Evolutionary conservation across 768 basidiomycete genomes (phyloP).

Genomic region (Boletus rex-veris): DNA sequence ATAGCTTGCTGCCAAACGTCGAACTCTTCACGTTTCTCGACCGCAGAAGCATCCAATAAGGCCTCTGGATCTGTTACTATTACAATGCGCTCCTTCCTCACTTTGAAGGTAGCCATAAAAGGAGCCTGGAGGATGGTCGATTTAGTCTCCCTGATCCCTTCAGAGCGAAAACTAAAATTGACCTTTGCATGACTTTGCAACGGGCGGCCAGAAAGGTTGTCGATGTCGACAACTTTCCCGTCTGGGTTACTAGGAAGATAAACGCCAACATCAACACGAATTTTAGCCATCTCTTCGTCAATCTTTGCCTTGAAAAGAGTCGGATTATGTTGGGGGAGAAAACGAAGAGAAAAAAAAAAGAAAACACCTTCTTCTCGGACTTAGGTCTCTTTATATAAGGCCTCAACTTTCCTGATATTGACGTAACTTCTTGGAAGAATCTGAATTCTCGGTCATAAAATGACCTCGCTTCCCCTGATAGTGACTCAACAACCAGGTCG

Average conservation of each 20-base stretch:
- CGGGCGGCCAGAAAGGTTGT: conserved; percentile 93
- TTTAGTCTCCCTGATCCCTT: neutral
- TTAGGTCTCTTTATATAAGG: conserved; percentile 95
- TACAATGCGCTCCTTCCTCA: conserved; percentile 76
- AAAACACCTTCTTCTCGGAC: conserved; percentile 85
- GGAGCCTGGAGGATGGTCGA: conserved; percentile 67
- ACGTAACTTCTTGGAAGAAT: conserved; percentile 96
- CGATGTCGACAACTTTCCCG: conserved; percentile 93
- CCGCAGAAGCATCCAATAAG: conserved; percentile 58
- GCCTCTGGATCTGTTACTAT: conserved; percentile 71
- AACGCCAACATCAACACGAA: conserved; percentile 89
- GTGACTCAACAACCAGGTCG: conserved; percentile 68
- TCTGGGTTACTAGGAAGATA: conserved; percentile 98
- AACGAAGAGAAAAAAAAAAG: neutral
- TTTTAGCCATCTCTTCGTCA: conserved; percentile 98
- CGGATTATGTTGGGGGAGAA: neutral
- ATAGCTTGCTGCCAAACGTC: conserved; percentile 98
- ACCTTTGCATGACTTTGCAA: conserved; percentile 98
- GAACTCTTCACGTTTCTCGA: conserved; percentile 59
- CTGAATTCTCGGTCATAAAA: conserved; percentile 95
- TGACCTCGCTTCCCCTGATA: conserved; percentile 82
- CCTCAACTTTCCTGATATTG: conserved; percentile 96
- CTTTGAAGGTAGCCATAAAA: conserved; percentile 99
- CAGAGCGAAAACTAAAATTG: neutral
- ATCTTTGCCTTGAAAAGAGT: conserved; percentile 76